phyloP scores from a whole-genome alignment of 2,329 filamentous ascomycete species.

The Sclerotinia sclerotiorum region DNA sequence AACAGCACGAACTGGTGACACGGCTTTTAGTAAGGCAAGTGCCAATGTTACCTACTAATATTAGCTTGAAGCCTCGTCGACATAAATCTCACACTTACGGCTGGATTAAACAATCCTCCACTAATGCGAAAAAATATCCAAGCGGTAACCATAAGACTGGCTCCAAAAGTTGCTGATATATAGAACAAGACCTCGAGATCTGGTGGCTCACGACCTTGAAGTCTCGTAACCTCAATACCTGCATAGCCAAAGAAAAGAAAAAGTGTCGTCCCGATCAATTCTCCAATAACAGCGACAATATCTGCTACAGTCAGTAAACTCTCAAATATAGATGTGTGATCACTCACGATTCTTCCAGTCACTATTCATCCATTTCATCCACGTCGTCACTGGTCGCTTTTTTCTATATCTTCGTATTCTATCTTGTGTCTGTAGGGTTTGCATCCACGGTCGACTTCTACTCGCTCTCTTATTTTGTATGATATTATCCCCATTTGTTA shows the following conservation, averaged over 20 bases:
- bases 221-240: constrained; percentile 35
- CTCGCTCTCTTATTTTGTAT: background rate
- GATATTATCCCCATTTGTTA: background rate
- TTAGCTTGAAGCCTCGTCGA: background rate
- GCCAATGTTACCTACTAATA: constrained; percentile 40
- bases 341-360: constrained; percentile 31
- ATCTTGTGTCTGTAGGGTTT: constrained; percentile 14
- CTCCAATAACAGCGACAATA: constrained; percentile 36
- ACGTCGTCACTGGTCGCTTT: constrained; percentile 1
- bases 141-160: constrained; percentile 50
- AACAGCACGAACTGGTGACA: constrained; percentile 39
- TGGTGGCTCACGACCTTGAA: constrained; percentile 25
- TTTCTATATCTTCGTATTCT: background rate
- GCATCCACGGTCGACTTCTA: constrained; percentile 17
- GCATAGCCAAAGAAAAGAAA: constrained; percentile 43
- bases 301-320: constrained; percentile 26
- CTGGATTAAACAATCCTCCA: constrained; percentile 54
- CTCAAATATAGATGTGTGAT: background rate
- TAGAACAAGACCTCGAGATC: constrained; percentile 43
- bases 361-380: constrained; percentile 24
- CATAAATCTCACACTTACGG: constrained; percentile 29
- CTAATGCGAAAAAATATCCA: constrained; percentile 56
- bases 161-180: constrained; percentile 40
- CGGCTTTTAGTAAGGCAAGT: constrained; percentile 42
- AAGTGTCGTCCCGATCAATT: constrained; percentile 42